These are phyloP conservation scores for Irpex sp. DNA, from an alignment of 1,284 basidiomycete genomes.

Conservation along the genomic window DNA sequence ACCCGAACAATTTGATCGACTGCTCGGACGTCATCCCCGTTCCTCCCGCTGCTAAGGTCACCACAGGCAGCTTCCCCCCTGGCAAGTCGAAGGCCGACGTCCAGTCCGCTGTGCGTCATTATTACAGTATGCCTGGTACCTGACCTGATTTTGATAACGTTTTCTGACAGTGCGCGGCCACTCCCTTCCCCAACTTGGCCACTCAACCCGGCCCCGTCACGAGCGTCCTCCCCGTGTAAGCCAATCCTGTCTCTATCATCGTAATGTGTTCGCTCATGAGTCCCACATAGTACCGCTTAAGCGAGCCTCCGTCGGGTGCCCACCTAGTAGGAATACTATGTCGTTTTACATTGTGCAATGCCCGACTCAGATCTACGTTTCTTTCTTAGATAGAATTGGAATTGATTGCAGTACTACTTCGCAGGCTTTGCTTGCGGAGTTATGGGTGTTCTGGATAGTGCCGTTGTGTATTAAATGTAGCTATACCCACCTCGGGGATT, in stretches of 20 bases:
- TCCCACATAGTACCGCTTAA: not conserved
- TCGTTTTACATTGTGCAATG: too few relatives aligned
- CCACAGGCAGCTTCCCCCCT: not conserved
- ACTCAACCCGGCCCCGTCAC: not conserved
- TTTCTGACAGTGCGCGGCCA: not conserved
- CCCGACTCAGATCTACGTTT: too few relatives aligned
- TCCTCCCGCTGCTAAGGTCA: not conserved
- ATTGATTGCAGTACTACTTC: too few relatives aligned
- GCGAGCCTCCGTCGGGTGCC: not conserved
- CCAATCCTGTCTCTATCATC: too few relatives aligned
- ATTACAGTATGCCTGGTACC: not conserved
- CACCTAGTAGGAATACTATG: not conserved
- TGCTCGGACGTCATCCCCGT: slow-evolving; percentile 4
- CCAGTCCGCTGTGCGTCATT: not conserved
- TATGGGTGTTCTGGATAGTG: too few relatives aligned
- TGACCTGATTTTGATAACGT: not conserved
- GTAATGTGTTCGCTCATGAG: too few relatives aligned
- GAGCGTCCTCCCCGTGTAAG: not conserved
- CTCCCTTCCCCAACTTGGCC: slow-evolving; percentile 1
- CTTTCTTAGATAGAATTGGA: too few relatives aligned
- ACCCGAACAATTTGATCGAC: not conserved
- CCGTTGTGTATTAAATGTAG: too few relatives aligned
- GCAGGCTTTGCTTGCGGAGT: too few relatives aligned
- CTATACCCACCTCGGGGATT: too few relatives aligned
- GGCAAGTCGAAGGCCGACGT: not conserved